Conservation (phyloP, 352 stramenopile species). For the Globisporangium paroecandrum region DNA sequence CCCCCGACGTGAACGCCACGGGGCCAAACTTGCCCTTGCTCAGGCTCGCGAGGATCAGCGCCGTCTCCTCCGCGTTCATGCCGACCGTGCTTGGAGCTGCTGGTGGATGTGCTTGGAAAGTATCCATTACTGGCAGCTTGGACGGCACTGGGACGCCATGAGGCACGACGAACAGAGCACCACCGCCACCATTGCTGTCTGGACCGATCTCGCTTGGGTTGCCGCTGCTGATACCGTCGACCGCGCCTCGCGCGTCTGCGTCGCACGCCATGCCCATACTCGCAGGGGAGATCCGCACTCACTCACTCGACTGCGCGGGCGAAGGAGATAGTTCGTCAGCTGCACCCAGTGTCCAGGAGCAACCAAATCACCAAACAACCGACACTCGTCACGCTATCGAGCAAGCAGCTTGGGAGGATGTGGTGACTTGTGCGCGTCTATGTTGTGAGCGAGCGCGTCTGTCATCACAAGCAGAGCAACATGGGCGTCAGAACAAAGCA, state of each 20-base stretch:
- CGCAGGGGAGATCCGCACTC: neutral
- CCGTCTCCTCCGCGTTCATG: conserved; percentile 81
- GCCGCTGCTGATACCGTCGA: neutral
- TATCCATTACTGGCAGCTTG: neutral
- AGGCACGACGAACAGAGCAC: neutral
- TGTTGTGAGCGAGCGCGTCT: conserved; percentile 2
- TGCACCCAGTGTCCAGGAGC: neutral
- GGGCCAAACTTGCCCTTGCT: conserved; percentile 53
- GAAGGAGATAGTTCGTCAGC: neutral
- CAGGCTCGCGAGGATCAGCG: conserved; percentile 83
- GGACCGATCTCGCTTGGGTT: conserved; percentile 13
- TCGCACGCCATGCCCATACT: conserved; percentile 72
- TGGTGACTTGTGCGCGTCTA: neutral
- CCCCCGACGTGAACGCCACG: conserved; percentile 7
- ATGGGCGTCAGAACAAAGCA: neutral
- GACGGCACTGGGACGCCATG: neutral
- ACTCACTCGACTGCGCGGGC: conserved; percentile 9
- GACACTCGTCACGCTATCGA: conserved; percentile 8
- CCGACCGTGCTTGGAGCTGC: conserved; percentile 12
- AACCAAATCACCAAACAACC: neutral
- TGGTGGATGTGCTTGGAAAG: neutral
- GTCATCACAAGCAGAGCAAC: neutral
- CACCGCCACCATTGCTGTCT: neutral
- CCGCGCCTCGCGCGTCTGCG: conserved; percentile 35
- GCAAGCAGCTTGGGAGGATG: neutral